A percentile compares a stretch with the other conserved stretches of the same genome.
Conservation (phyloP, 495 filamentous ascomycete genomes). For the Penicillium samsonianum region DNA sequence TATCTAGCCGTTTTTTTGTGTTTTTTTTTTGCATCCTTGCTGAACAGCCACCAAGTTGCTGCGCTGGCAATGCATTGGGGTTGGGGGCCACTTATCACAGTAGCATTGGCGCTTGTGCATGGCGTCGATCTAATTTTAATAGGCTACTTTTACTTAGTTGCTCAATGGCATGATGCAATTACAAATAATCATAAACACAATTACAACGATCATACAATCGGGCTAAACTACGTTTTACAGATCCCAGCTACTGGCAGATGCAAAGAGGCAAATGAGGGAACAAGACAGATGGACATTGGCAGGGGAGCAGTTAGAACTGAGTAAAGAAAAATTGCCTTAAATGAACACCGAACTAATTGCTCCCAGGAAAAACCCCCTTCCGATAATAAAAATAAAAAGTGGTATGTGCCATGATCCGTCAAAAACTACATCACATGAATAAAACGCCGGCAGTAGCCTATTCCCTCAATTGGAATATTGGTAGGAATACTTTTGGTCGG, state of each 20-base stretch:
- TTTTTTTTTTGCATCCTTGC: constrained; percentile 4
- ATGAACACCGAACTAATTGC: constrained; percentile 39
- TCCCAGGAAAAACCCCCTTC: constrained; percentile 22
- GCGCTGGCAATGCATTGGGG: constrained; percentile 12
- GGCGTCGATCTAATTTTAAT: constrained; percentile 4
- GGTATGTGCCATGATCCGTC: constrained; percentile 35
- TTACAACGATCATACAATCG: neutral
- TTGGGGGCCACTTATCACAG: constrained; percentile 4
- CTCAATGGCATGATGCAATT: constrained; percentile 4
- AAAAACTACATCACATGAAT: constrained; percentile 33
- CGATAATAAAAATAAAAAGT: constrained; percentile 30
- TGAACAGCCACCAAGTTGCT: constrained; percentile 5
- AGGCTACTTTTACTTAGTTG: neutral
- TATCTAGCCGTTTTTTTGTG: neutral
- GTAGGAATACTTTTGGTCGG: constrained; percentile 23
- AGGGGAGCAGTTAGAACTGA: constrained; percentile 35
- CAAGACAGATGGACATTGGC: constrained; percentile 35
- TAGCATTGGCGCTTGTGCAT: constrained; percentile 6
- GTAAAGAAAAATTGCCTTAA: constrained; percentile 35
- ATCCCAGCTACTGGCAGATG: constrained; percentile 22
- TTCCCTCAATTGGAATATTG: constrained; percentile 29
- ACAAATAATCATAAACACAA: neutral
- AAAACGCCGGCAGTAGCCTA: constrained; percentile 33
- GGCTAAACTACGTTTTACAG: neutral
- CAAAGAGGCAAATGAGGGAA: constrained; percentile 33